Conservation (phyloP, 352 stramenopile genomes). For the Phytophthora pini region DNA sequence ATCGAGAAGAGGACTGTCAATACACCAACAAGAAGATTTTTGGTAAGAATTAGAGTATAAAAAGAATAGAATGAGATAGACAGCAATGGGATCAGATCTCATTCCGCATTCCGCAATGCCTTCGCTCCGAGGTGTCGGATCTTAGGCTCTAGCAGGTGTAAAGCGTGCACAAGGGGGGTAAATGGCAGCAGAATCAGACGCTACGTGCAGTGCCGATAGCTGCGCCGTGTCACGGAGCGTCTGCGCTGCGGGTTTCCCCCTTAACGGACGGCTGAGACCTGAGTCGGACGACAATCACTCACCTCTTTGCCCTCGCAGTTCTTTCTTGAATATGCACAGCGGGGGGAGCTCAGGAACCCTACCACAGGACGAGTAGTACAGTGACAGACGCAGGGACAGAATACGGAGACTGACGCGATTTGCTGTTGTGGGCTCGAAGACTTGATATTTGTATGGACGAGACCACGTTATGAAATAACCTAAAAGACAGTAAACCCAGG, state of each 20-base stretch:
- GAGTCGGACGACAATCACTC: conserved; percentile 17
- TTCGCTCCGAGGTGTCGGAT: conserved; percentile 11
- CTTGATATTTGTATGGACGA: conserved; percentile 16
- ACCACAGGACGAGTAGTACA: conserved; percentile 28
- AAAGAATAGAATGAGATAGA: too few species aligned
- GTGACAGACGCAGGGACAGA: conserved; percentile 29
- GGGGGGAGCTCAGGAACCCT: conserved; percentile 34
- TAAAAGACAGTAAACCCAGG: not conserved
- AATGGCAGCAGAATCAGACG: conserved; percentile 3
- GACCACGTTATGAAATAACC: not conserved
- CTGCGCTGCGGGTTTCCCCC: not conserved
- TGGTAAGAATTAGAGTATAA: conserved; percentile 3
- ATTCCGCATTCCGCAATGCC: conserved; percentile 6
- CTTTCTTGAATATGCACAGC: conserved; percentile 48
- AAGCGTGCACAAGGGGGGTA: not conserved
- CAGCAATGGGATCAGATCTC: not conserved
- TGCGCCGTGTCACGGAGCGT: not conserved
- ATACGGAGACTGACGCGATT: conserved; percentile 21
- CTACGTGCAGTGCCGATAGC: not conserved
- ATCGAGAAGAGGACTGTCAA: conserved; percentile 13
- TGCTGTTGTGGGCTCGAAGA: conserved; percentile 27
- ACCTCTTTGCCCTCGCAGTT: conserved; percentile 29
- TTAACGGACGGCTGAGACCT: not conserved
- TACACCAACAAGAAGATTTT: not conserved
- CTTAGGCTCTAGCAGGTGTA: conserved; percentile 1